Evolutionary conservation across 352 stramenopile genomes (phyloP).

Genomic region (Hyaloperonospora arabidopsidis): DNA sequence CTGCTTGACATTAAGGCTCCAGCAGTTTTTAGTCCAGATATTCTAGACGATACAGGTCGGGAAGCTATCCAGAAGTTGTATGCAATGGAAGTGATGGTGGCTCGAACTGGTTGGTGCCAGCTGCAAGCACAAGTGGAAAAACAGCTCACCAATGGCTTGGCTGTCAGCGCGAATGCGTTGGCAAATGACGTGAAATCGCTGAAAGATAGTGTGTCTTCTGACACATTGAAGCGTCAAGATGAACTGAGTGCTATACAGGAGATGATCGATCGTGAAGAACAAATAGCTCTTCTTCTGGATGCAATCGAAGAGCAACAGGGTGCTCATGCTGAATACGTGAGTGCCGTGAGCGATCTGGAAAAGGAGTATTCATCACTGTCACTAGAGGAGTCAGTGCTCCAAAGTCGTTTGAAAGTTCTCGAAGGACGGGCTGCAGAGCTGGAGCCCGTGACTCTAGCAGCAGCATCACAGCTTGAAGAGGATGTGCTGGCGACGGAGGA

Average conservation of each 20-base stretch:
- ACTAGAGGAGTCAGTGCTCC: constrained; percentile 57
- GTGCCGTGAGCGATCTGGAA: constrained; percentile 48
- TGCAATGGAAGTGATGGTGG: constrained; percentile 36
- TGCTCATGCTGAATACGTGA: constrained; percentile 52
- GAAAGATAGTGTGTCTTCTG: constrained; percentile 30
- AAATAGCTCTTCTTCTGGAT: constrained; percentile 61
- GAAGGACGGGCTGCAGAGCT: constrained; percentile 40
- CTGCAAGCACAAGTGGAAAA: constrained; percentile 56
- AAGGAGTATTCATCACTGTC: constrained; percentile 51
- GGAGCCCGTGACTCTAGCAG: constrained; percentile 32
- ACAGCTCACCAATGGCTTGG: constrained; percentile 35
- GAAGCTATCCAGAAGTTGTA: constrained; percentile 43
- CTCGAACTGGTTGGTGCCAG: constrained; percentile 52
- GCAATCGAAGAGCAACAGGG: constrained; percentile 72
- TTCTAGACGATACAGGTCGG: constrained; percentile 24
- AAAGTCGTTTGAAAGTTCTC: constrained; percentile 53
- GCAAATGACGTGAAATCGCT: constrained; percentile 39
- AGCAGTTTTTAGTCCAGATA: constrained; percentile 34
- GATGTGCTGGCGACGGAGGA: constrained; percentile 45
- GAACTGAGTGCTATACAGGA: constrained; percentile 55
- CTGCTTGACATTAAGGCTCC: constrained; percentile 41
- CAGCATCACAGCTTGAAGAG: constrained; percentile 24
- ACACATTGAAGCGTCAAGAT: constrained; percentile 36
- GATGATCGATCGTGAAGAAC: constrained; percentile 61
- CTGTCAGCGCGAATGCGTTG: constrained; percentile 29